Percentiles rank a stretch among this genome's conserved stretches.
These are phyloP conservation scores for Trypanosoma caninum DNA, from an alignment of 208 protist species.

Conservation along the genomic window DNA sequence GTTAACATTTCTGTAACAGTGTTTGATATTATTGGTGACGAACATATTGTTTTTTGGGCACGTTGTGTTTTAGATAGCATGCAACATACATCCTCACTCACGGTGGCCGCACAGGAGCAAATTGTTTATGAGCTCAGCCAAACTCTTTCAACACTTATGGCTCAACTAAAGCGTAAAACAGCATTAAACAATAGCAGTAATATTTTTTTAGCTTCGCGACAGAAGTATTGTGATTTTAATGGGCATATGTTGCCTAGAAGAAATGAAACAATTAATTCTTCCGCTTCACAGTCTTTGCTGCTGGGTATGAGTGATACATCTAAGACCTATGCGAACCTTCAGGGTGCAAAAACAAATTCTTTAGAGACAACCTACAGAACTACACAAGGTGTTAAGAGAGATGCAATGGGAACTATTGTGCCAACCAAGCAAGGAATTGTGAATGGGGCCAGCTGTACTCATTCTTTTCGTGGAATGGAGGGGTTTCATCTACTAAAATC, in stretches of 20 bases:
- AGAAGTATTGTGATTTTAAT: not conserved
- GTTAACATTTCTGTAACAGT: slow-evolving; percentile 45
- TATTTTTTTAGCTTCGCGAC: not conserved
- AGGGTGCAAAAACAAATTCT: not conserved
- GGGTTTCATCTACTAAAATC: slow-evolving; percentile 42
- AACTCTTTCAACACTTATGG: slow-evolving; percentile 61
- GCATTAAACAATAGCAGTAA: not conserved
- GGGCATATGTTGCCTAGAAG: not conserved
- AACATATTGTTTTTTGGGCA: slow-evolving; percentile 45
- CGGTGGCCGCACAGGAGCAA: slow-evolving; percentile 76
- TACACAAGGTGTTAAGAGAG: slow-evolving; percentile 14
- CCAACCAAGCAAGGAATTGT: not conserved
- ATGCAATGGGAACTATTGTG: slow-evolving; percentile 13
- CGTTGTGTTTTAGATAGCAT: slow-evolving; percentile 40
- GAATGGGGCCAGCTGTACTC: not conserved
- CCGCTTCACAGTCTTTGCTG: not conserved
- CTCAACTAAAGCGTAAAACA: slow-evolving; percentile 39
- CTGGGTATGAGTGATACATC: not conserved
- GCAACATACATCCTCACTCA: slow-evolving; percentile 50
- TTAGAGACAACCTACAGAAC: not conserved
- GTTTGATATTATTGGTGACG: slow-evolving; percentile 32
- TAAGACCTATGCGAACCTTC: not conserved
- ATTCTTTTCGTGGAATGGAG: not conserved
- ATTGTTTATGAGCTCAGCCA: slow-evolving; percentile 50
- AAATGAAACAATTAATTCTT: slow-evolving; percentile 8